Base-by-base conservation (phyloP, 1,139 yeast genomes). In the Blastobotrys indianensis region DNA sequence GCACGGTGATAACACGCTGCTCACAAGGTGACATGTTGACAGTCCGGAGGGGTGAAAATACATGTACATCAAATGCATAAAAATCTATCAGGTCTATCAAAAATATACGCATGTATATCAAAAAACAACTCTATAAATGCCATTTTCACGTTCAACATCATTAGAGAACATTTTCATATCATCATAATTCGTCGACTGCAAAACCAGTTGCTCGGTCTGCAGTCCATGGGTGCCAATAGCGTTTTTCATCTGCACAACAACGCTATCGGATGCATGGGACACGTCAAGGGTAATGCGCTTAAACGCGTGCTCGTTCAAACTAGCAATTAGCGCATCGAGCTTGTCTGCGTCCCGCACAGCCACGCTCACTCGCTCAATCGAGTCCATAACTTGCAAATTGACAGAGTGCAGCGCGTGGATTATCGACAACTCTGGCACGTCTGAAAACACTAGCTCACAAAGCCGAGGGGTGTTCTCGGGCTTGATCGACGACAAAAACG, bases 391-490 rank as follows among this genome's bases (percentile, higher is more conserved):
- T 8, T 28, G 10, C 9, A 5, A n/a, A 17, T 34, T 20, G 20
- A 39, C 20, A n/a, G 35, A 10, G 12, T 41, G 30, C 16, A 41
- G 10, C 7, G 35, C n/a, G 11, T n/a, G 6, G 8, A 41, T 33
- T 6, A 35, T 17, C 11, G n/a, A 28, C 8, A 2, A 12, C n/a
- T 32, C 32, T 15, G 10, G 11, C 4, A 41, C 39, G 12, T 34
- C 16, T 30, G 30, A 11, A 29, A 32, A 41, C 34, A 41, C 39
- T 39, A 41, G 35, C 7, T 41, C 16, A 6, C 23, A 9, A 29
- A 41, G 20, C 30, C 11, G 11, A n/a, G 44, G 44, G 10, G 36
- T 28, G 35, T 41, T 41, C 5, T 10, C n/a, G 4, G 39, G 36
- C 13, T 30, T 29, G 13, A 41, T 12, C 10, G 39, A 29, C 11